These are phyloP conservation scores for Penicillium olsonii DNA, from an alignment of 2,329 filamentous ascomycete genomes.

Conservation along the genomic window DNA sequence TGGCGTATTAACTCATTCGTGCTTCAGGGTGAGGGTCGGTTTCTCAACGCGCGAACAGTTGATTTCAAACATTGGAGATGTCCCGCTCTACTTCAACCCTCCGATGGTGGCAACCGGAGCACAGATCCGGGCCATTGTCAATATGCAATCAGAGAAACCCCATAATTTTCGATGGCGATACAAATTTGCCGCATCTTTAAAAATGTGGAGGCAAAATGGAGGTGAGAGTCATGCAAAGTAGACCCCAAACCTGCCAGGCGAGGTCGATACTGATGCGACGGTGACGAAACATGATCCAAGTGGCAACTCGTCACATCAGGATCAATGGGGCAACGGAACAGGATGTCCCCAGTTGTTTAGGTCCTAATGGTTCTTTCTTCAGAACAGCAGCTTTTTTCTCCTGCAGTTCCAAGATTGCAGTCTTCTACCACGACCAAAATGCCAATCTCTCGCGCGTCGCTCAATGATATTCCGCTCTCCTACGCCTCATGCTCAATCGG, in stretches of 20 bases:
- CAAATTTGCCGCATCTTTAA: neutral
- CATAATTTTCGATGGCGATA: neutral
- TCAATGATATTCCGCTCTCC: slow-evolving; percentile 36
- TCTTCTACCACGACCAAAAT: slow-evolving; percentile 4
- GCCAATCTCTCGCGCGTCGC: slow-evolving; percentile 15
- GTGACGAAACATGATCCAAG: slow-evolving; percentile 10
- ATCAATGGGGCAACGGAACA: neutral
- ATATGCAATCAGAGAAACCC: slow-evolving; percentile 16
- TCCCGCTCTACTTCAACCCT: slow-evolving; percentile 19
- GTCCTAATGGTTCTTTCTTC: neutral
- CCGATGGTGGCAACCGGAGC: slow-evolving; percentile 19
- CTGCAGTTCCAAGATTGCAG: no score
- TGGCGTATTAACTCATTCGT: neutral
- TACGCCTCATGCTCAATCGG: slow-evolving; percentile 49
- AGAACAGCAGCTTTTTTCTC: neutral
- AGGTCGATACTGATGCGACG: slow-evolving; percentile 4
- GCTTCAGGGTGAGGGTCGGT: neutral
- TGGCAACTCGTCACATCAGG: slow-evolving; percentile 17
- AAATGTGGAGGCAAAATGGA: neutral
- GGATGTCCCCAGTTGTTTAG: neutral
- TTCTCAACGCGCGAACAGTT: neutral
- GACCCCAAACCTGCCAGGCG: no score
- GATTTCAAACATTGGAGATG: neutral
- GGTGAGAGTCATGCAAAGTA: no score
- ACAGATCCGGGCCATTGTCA: slow-evolving; percentile 12